phyloP scores from a whole-genome alignment of 2,329 filamentous ascomycete species.

The Helminthosporium solani region DNA sequence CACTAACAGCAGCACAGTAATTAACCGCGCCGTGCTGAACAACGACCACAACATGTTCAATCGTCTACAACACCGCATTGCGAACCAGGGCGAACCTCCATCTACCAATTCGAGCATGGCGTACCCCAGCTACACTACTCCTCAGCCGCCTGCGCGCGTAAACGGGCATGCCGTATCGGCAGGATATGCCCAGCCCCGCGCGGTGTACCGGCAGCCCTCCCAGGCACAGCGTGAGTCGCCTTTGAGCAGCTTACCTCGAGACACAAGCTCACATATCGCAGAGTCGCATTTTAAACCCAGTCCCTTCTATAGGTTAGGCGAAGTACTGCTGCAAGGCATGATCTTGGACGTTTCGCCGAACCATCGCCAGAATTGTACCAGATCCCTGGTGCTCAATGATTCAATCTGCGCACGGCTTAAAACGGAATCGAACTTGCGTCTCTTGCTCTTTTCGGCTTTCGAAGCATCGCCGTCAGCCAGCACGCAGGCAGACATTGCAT shows the following conservation, averaged over 20 bases:
- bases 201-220: constrained; percentile 16
- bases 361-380: constrained; percentile 59
- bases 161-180: constrained; percentile 27
- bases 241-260: not conserved
- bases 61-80: constrained; percentile 43
- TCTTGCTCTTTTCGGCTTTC: constrained; percentile 81
- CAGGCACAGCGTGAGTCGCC: constrained; percentile 19
- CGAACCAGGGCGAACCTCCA: constrained; percentile 44
- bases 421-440: constrained; percentile 61
- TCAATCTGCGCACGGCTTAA: constrained; percentile 58
- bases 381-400: constrained; percentile 60
- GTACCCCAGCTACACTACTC: constrained; percentile 16
- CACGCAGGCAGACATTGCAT: constrained; percentile 67
- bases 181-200: constrained; percentile 16
- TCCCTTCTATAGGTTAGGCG: constrained; percentile 77
- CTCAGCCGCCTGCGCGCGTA: constrained; percentile 16
- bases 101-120: constrained; percentile 10
- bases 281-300: constrained; percentile 67
- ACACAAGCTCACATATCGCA: not conserved
- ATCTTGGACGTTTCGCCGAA: constrained; percentile 68
- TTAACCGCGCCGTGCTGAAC: constrained; percentile 35
- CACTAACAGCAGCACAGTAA: constrained; percentile 32
- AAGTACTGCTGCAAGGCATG: constrained; percentile 63
- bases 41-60: constrained; percentile 41
- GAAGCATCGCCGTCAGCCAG: constrained; percentile 48